Evolutionary conservation across 768 basidiomycete species (phyloP).

Genomic region (Kwoniella shandongensis): DNA sequence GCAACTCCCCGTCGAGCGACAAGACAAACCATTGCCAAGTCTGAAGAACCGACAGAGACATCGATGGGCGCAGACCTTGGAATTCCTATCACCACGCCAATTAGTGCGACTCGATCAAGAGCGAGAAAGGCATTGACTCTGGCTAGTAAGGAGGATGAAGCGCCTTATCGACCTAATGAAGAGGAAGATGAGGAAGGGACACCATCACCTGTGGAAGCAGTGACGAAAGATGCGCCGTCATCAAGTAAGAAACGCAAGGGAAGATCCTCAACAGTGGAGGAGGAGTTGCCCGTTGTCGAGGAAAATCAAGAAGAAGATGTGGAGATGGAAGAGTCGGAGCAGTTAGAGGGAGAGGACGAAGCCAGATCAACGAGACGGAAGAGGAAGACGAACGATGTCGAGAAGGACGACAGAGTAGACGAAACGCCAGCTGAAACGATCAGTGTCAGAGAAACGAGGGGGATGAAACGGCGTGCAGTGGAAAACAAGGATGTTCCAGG

Average conservation of each 20-base stretch:
- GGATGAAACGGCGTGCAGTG: conserved; percentile 23
- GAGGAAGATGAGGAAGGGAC: conserved; percentile 13
- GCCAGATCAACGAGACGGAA: too few species aligned
- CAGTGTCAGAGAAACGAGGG: conserved; percentile 19
- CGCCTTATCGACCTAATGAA: conserved; percentile 13
- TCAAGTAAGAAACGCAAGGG: conserved; percentile 3
- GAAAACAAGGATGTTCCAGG: conserved; percentile 14
- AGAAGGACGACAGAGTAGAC: background rate
- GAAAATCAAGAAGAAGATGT: background rate
- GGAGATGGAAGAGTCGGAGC: background rate
- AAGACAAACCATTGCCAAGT: conserved; percentile 6
- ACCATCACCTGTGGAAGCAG: background rate
- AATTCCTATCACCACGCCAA: background rate
- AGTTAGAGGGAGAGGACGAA: too few species aligned
- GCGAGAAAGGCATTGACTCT: conserved; percentile 3
- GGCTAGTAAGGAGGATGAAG: conserved; percentile 12
- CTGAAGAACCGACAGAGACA: background rate
- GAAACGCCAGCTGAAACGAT: background rate
- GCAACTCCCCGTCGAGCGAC: too few species aligned
- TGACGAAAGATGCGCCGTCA: background rate
- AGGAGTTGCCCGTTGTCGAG: too few species aligned
- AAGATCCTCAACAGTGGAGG: too few species aligned
- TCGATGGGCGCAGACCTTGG: too few species aligned
- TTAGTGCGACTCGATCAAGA: background rate
- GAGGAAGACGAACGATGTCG: background rate